Conservation (phyloP, 495 filamentous ascomycete species). For the Penicillium dipodomyicola region DNA sequence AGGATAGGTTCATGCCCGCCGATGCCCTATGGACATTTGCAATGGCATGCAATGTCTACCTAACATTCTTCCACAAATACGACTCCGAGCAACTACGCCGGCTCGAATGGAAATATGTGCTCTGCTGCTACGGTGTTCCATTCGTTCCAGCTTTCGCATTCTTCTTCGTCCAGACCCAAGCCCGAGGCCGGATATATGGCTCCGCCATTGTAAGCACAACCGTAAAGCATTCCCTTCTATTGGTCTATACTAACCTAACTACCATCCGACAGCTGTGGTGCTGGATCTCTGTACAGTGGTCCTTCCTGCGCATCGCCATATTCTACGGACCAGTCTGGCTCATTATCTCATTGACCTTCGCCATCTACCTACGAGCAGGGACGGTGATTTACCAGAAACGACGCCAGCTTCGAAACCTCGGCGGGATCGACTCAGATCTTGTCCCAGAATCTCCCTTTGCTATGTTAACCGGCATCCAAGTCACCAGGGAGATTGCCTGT, state of each 20-base stretch:
- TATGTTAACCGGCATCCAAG: conserved; percentile 58
- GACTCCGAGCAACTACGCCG: conserved; percentile 62
- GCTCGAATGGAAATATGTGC: conserved; percentile 70
- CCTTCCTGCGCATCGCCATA: conserved; percentile 68
- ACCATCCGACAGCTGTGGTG: conserved; percentile 65
- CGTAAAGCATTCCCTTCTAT: background rate
- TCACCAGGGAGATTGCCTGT: conserved; percentile 41
- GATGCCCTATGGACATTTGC: conserved; percentile 79
- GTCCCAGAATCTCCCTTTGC: conserved; percentile 45
- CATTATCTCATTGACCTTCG: conserved; percentile 63
- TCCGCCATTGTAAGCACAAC: conserved; percentile 56
- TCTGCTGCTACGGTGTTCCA: conserved; percentile 73
- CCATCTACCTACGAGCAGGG: conserved; percentile 73
- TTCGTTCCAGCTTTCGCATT: conserved; percentile 68
- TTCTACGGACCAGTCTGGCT: conserved; percentile 91
- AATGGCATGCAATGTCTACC: conserved; percentile 86
- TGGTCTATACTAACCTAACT: background rate
- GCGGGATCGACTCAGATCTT: conserved; percentile 37
- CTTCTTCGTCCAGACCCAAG: conserved; percentile 56
- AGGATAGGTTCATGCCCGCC: conserved; percentile 65
- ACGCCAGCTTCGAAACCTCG: conserved; percentile 43
- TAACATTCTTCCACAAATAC: conserved; percentile 80
- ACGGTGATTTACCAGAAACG: conserved; percentile 62
- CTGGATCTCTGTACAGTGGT: conserved; percentile 69
- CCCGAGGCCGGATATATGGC: conserved; percentile 64